phyloP scores from a whole-genome alignment of 768 basidiomycete genomes.

The Pleurotus salmoneostramineus region DNA sequence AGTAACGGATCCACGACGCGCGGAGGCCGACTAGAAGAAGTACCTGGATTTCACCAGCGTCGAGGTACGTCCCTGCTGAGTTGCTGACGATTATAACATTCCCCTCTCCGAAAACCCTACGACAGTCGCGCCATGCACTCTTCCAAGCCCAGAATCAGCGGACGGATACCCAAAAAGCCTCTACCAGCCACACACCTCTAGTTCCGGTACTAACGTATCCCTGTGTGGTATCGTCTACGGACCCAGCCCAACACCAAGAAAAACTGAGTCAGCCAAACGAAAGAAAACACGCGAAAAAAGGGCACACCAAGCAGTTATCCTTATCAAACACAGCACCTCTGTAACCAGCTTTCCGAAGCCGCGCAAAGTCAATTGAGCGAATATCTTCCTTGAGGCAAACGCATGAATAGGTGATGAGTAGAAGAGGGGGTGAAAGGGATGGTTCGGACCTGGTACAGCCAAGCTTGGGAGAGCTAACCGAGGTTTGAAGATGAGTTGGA shows the following conservation, averaged over 20 bases:
- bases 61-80: conserved; percentile 81
- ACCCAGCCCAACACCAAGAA: not conserved
- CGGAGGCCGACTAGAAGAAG: conserved; percentile 17
- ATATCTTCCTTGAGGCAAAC: conserved; percentile 63
- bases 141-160: conserved; percentile 20
- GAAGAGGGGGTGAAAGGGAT: too few species aligned
- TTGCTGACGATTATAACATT: conserved; percentile 93
- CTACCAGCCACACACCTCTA: conserved; percentile 47
- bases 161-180: not conserved
- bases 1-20: not conserved
- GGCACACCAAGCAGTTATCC: conserved; percentile 85
- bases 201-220: conserved; percentile 74
- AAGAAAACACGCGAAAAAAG: not conserved
- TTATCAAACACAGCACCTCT: conserved; percentile 95
- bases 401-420: conserved; percentile 7
- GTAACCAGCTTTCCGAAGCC: conserved; percentile 72
- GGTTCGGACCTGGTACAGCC: conserved; percentile 53
- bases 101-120: conserved; percentile 65
- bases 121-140: conserved; percentile 75
- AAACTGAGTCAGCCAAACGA: not conserved
- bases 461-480: conserved; percentile 66
- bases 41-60: conserved; percentile 79
- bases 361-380: conserved; percentile 75
- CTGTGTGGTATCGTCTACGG: conserved; percentile 73
- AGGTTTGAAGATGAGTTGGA: conserved; percentile 68